Evolutionary conservation across 768 basidiomycete species (phyloP), one percentile per base, ranked within the genome.

Genomic region (Hericium coralloides): DNA sequence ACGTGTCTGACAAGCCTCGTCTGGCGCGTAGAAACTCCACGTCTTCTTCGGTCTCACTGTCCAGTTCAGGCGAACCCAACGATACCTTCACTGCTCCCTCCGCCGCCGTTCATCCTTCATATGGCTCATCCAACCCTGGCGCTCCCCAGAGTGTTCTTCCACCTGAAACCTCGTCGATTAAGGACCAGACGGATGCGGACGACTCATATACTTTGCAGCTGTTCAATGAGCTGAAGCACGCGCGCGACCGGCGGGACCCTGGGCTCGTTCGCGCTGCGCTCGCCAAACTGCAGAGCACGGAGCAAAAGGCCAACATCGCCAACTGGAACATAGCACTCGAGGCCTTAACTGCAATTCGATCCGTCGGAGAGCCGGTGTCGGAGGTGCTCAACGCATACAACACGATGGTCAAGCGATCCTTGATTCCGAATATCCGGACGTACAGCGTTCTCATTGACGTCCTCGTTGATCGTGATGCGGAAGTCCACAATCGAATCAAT

Each of bases 341-440:
- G 1, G 82, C 80, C 0, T 69, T 92, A 2, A 63, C 74, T 38
- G 64, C 69, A 36, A 72, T 77, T 52, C 76, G 84, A 61, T 47
- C 55, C 17, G 56, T 66, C 10, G 83, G 83, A 8, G 79, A 80
- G 59, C 80, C 83, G 6, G 74, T 90, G 31, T 69, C 75, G 0
- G 65, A 77, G 43, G 70, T 92, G 38, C 67, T 88, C 54, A 79
- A 83, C 51, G 76, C 83, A 2, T 95, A 94, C 72, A 80, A 89
- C 60, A 74, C 81, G 50, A 82, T 95, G 77, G 71, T 92, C 56
- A 71, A 76, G 25, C 75, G 71, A 31, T 78, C 80, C 17, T 67
- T 93, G 4, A 64, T 79, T 0, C 92, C 94, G 9, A 85, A 84
- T 52, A 56, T 71, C 12, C 62, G 67, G 47, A 92, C 89, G 0